A percentile compares a stretch with the other conserved stretches of the same genome.
Evolutionary conservation across 306 rosid genomes (phyloP).

Genomic region (Albizia julibrissin): DNA sequence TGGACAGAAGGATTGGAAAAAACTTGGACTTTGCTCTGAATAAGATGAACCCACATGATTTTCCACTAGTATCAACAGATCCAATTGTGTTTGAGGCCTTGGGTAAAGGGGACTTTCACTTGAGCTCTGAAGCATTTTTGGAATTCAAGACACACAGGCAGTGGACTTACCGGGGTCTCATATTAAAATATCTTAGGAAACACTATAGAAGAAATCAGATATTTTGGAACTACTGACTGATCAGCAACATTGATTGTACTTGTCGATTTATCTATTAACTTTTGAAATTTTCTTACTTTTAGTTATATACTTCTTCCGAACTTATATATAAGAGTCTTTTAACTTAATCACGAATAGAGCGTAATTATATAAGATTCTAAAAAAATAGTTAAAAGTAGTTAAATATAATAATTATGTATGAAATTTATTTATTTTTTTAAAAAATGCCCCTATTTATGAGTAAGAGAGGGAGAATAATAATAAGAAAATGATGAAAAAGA

Average conservation of each 20-base stretch:
- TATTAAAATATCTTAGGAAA: slow-evolving; percentile 63
- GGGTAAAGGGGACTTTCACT: slow-evolving; percentile 92
- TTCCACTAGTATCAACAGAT: slow-evolving; percentile 63
- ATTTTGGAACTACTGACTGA: slow-evolving; percentile 79
- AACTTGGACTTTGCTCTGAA: slow-evolving; percentile 70
- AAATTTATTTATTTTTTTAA: too few species aligned
- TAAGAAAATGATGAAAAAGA: too few species aligned
- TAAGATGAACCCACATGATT: slow-evolving; percentile 59
- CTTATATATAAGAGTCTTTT: too few species aligned
- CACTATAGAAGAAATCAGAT: slow-evolving; percentile 64
- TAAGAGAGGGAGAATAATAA: too few species aligned
- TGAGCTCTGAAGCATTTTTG: slow-evolving; percentile 75
- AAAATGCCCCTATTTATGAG: too few species aligned
- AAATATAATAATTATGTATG: too few species aligned
- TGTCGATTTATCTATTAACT: not conserved
- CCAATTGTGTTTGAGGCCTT: slow-evolving; percentile 77
- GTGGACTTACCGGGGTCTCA: slow-evolving; percentile 65
- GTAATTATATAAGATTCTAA: too few species aligned
- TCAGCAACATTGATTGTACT: not conserved
- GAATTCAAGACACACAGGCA: slow-evolving; percentile 53
- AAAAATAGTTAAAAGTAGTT: too few species aligned
- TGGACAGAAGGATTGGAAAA: slow-evolving; percentile 71
- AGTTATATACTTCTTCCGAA: not conserved
- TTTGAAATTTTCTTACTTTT: not conserved
- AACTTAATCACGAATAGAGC: too few species aligned